Evolutionary conservation across 148 eudicot genomes (phyloP).

Genomic region (Rhododendron ferrugineum): DNA sequence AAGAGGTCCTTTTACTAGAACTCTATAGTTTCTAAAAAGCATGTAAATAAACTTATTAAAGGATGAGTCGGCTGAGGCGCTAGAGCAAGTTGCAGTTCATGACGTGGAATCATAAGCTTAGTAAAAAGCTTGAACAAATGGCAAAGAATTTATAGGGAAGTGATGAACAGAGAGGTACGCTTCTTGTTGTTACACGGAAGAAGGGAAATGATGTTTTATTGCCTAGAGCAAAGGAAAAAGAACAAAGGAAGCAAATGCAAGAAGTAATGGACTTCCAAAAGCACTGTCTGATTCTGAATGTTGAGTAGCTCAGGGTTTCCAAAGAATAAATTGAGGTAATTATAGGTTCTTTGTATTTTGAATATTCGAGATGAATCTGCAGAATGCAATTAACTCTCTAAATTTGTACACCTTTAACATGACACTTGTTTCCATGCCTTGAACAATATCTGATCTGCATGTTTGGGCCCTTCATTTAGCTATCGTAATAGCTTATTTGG

Average conservation of each 20-base stretch:
- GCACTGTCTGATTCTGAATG: conserved; percentile 44
- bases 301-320: conserved; percentile 28
- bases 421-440: too few relatives aligned
- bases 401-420: neutral
- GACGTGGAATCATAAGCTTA: conserved; percentile 28
- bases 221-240: conserved; percentile 29
- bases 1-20: conserved; percentile 28
- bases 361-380: neutral
- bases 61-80: conserved; percentile 25
- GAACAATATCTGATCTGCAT: neutral
- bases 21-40: conserved; percentile 18
- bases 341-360: neutral
- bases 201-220: neutral
- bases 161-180: neutral
- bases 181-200: neutral
- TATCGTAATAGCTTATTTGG: neutral
- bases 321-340: conserved; percentile 48
- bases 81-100: conserved; percentile 31
- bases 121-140: conserved; percentile 24
- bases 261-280: conserved; percentile 28
- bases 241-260: conserved; percentile 41
- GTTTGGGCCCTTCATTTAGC: neutral
- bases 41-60: conserved; percentile 30
- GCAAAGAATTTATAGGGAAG: conserved; percentile 23
- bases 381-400: neutral